These are phyloP conservation scores for Sugiyamaella novakii DNA, from an alignment of 1,139 yeast genomes.

Conservation along the genomic window DNA sequence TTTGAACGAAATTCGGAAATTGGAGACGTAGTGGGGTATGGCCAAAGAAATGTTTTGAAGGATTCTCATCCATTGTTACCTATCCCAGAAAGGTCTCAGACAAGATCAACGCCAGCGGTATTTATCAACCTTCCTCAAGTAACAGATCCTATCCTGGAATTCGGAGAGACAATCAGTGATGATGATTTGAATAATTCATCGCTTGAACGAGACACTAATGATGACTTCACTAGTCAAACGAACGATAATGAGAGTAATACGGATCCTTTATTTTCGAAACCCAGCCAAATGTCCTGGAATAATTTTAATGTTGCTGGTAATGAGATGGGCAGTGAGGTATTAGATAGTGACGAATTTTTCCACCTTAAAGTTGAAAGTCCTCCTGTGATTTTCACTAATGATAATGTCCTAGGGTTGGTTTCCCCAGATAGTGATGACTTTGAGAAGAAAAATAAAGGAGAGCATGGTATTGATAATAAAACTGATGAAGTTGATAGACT, in stretches of 20 bases:
- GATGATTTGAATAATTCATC: constrained; percentile 9
- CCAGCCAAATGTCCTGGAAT: constrained; percentile 4
- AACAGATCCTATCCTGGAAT: constrained; percentile 1
- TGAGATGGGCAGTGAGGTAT: not conserved
- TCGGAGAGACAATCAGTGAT: constrained; percentile 15
- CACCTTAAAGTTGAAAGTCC: not conserved
- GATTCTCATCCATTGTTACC: constrained; percentile 5
- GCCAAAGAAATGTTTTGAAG: constrained; percentile 3
- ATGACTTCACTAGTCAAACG: not conserved
- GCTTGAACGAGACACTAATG: not conserved
- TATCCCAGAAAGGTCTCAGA: constrained; percentile 22
- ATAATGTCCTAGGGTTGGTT: constrained; percentile 8
- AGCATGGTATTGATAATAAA: not conserved
- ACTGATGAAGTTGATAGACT: not conserved
- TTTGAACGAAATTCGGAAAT: not conserved
- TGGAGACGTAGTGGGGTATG: not conserved
- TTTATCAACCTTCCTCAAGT: not conserved
- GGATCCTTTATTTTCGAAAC: constrained; percentile 9
- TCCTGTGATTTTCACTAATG: not conserved
- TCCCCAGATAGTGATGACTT: constrained; percentile 14
- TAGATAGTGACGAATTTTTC: not conserved
- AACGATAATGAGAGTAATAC: not conserved
- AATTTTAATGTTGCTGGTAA: not conserved
- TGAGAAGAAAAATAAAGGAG: not conserved
- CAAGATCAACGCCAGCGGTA: constrained; percentile 26